Conservation (phyloP, 2,329 filamentous ascomycete species). For the Colletotrichum musicola region DNA sequence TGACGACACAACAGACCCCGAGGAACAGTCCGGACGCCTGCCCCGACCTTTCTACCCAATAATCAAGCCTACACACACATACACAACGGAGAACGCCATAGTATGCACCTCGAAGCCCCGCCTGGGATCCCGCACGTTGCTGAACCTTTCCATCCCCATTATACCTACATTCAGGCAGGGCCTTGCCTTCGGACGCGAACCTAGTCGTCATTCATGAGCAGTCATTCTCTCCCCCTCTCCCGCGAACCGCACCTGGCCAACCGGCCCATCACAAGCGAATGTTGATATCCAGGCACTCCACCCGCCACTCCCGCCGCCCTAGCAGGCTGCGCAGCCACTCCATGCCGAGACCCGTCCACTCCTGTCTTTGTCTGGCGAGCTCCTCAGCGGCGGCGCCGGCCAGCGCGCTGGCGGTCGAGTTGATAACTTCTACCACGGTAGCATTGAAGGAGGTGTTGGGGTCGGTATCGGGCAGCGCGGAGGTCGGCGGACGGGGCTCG, state of each 20-base stretch:
- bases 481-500: slow-evolving; percentile 73
- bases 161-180: background rate
- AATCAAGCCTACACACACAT: background rate
- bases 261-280: slow-evolving; percentile 72
- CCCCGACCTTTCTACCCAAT: background rate
- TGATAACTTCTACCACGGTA: slow-evolving; percentile 68
- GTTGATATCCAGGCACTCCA: slow-evolving; percentile 92
- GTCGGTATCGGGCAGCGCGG: slow-evolving; percentile 42
- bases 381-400: slow-evolving; percentile 76
- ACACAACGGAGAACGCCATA: slow-evolving; percentile 22
- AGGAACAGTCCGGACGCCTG: background rate
- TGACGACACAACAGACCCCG: background rate
- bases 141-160: background rate
- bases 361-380: slow-evolving; percentile 64
- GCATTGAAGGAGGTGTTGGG: slow-evolving; percentile 57
- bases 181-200: background rate
- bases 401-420: slow-evolving; percentile 77
- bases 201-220: slow-evolving; percentile 14
- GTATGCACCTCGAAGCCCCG: slow-evolving; percentile 16
- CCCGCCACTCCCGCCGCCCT: slow-evolving; percentile 87
- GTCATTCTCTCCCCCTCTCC: background rate
- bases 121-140: slow-evolving; percentile 11
- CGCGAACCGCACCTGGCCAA: background rate
- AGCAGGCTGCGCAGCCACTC: slow-evolving; percentile 89
- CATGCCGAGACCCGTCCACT: slow-evolving; percentile 82